Conservation (phyloP, 257 asterid genomes). For the Solanum medicagineum region DNA sequence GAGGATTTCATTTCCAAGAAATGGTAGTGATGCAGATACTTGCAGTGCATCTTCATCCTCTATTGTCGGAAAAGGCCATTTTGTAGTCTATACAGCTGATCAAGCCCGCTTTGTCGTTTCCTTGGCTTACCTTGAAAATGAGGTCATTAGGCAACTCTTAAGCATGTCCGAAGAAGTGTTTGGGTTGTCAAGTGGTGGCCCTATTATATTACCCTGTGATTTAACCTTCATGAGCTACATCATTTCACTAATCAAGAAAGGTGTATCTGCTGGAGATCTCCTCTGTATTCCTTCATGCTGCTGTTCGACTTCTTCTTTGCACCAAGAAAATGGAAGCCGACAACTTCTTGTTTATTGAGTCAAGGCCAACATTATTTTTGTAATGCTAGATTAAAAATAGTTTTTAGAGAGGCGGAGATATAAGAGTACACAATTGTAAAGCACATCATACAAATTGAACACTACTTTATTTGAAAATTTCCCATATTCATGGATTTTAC, state of each 20-base stretch:
- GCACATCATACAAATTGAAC: neutral
- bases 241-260: conserved; percentile 10
- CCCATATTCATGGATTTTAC: neutral
- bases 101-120: conserved; percentile 5
- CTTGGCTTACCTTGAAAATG: conserved; percentile 7
- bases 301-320: neutral
- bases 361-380: neutral
- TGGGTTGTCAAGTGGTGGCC: neutral
- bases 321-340: neutral
- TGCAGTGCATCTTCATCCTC: neutral
- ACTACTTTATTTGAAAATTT: neutral
- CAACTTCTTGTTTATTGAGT: neutral
- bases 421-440: neutral
- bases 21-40: neutral
- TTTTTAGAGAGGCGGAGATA: neutral
- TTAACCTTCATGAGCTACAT: conserved; percentile 7
- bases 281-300: neutral
- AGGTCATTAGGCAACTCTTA: conserved; percentile 7
- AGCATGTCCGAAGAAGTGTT: conserved; percentile 19
- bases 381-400: neutral
- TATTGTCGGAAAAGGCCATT: conserved; percentile 16
- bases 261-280: conserved; percentile 5
- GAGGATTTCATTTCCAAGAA: neutral
- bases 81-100: conserved; percentile 18
- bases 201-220: conserved; percentile 15